phyloP scores from a whole-genome alignment of 345 rosid species.

The Tarenaya hassleriana region DNA sequence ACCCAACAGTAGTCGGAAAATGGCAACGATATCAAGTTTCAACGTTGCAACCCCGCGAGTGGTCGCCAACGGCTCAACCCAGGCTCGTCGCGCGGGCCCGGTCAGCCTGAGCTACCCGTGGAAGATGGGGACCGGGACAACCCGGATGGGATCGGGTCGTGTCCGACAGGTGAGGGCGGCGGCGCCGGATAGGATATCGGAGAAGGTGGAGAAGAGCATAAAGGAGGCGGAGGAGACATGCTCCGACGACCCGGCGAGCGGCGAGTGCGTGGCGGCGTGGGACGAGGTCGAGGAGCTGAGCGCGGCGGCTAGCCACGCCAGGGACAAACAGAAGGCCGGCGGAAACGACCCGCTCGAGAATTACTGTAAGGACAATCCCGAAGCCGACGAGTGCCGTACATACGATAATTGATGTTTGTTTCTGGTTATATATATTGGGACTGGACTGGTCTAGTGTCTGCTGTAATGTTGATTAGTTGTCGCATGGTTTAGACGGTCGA shows the following conservation, averaged over 20 bases:
- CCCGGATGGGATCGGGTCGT: constrained; percentile 29
- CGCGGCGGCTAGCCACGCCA: constrained; percentile 92
- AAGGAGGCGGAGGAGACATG: constrained; percentile 74
- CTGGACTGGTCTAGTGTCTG: too few species aligned
- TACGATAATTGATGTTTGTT: constrained; percentile 44
- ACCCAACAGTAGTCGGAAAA: constrained; percentile 17
- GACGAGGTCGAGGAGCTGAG: constrained; percentile 99
- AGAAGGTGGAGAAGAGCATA: constrained; percentile 80
- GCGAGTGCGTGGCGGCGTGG: constrained; percentile 98
- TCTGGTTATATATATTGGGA: too few species aligned
- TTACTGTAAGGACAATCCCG: constrained; percentile 91
- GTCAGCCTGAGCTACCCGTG: constrained; percentile 38
- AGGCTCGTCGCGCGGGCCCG: constrained; percentile 23
- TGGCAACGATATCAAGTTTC: constrained; percentile 53
- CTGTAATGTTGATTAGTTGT: too few species aligned
- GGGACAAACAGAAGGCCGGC: constrained; percentile 67
- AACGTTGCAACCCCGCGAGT: constrained; percentile 44
- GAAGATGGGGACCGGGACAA: constrained; percentile 29
- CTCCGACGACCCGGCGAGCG: constrained; percentile 73
- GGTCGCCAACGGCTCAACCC: constrained; percentile 24
- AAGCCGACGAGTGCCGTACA: constrained; percentile 86
- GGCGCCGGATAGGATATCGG: constrained; percentile 62
- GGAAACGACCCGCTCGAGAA: constrained; percentile 72
- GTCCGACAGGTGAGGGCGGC: constrained; percentile 49
- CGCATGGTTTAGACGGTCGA: too few species aligned